A percentile compares a stretch with the other conserved stretches of the same genome.
Evolutionary conservation across 495 filamentous ascomycete species (phyloP).

Genomic region (Apodospora peruviana): DNA sequence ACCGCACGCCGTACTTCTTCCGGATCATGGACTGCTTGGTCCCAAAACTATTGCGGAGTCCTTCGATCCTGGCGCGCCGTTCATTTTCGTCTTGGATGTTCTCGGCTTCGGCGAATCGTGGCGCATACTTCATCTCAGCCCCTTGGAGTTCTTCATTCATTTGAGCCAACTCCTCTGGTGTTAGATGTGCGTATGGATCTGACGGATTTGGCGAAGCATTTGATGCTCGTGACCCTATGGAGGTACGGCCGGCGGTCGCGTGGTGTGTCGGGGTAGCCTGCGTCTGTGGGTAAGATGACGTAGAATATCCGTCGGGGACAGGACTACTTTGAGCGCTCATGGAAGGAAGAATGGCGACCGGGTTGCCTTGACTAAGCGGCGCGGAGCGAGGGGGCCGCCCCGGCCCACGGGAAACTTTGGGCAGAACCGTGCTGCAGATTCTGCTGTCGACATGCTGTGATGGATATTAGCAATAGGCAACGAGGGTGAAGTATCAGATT

Average conservation of each 20-base stretch:
- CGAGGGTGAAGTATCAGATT: too few relatives aligned
- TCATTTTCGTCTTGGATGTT: slow-evolving; percentile 26
- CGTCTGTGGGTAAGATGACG: background rate
- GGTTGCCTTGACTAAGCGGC: slow-evolving; percentile 6
- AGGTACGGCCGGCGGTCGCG: background rate
- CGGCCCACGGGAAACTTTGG: slow-evolving; percentile 7
- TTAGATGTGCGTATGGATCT: slow-evolving; percentile 38
- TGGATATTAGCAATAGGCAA: slow-evolving; percentile 5
- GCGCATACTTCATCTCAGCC: slow-evolving; percentile 31
- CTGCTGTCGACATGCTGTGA: slow-evolving; percentile 27
- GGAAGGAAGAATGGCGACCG: slow-evolving; percentile 11
- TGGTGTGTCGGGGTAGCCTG: slow-evolving; percentile 11
- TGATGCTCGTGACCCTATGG: background rate
- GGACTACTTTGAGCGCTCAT: slow-evolving; percentile 2
- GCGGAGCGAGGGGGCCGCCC: slow-evolving; percentile 11
- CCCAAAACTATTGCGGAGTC: slow-evolving; percentile 39
- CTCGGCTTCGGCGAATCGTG: slow-evolving; percentile 35
- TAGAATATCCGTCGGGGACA: slow-evolving; percentile 7
- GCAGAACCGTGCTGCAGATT: slow-evolving; percentile 26
- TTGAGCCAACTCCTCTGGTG: slow-evolving; percentile 9
- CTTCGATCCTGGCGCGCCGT: slow-evolving; percentile 28
- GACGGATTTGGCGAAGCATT: slow-evolving; percentile 10
- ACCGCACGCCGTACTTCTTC: slow-evolving; percentile 42
- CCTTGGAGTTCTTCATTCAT: slow-evolving; percentile 33
- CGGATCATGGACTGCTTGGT: slow-evolving; percentile 46